These are phyloP conservation scores for Litchi chinensis DNA, from an alignment of 345 rosid genomes.

Conservation along the genomic window DNA sequence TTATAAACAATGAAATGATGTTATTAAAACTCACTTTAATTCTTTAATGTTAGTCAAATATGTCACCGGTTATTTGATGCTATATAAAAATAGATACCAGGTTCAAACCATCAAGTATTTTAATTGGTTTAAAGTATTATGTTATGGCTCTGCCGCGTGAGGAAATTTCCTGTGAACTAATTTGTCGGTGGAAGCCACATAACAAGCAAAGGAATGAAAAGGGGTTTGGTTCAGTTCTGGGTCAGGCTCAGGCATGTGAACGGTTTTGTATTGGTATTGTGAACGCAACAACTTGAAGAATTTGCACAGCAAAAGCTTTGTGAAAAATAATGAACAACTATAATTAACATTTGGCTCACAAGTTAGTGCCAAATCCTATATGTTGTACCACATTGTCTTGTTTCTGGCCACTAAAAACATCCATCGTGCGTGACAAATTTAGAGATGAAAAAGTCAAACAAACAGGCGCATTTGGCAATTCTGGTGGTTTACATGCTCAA, in stretches of 20 bases:
- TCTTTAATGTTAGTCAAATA: too few relatives aligned
- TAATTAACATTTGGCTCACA: constrained; percentile 13
- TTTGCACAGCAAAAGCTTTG: neutral
- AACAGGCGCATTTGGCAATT: neutral
- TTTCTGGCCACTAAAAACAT: constrained; percentile 24
- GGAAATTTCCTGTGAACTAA: neutral
- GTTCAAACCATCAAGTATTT: too few relatives aligned
- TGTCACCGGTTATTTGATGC: too few relatives aligned
- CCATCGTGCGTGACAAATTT: constrained; percentile 16
- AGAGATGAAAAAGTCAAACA: constrained; percentile 8
- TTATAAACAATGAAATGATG: too few relatives aligned
- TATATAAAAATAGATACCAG: too few relatives aligned
- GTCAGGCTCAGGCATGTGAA: neutral
- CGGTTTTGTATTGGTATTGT: neutral
- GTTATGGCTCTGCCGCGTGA: neutral
- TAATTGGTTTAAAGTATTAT: too few relatives aligned
- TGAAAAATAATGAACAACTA: constrained; percentile 4
- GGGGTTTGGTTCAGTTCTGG: neutral
- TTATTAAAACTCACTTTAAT: too few relatives aligned
- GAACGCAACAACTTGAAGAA: neutral
- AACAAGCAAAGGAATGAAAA: neutral
- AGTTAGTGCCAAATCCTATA: constrained; percentile 17
- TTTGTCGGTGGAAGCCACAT: neutral
- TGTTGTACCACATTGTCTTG: constrained; percentile 23
- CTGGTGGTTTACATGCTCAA: neutral